Evolutionary conservation across 2,329 filamentous ascomycete genomes (phyloP).

Genomic region (Colletotrichum phormii): DNA sequence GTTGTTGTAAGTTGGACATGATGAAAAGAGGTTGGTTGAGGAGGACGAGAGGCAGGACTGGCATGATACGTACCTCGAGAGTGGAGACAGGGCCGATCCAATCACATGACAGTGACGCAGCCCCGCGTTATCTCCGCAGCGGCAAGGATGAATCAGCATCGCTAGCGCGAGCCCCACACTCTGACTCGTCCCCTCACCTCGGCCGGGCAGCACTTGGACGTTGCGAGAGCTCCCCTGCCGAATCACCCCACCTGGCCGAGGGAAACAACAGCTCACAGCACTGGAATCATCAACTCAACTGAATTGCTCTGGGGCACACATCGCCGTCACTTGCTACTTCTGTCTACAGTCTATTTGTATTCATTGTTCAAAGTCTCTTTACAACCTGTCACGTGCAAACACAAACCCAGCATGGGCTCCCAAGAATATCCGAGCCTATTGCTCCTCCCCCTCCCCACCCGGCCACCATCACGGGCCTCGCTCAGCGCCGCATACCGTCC

Average conservation of each 20-base stretch:
- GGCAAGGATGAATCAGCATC: background rate
- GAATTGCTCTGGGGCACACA: background rate
- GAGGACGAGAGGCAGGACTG: background rate
- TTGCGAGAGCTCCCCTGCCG: background rate
- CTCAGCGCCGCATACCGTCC: constrained; percentile 71
- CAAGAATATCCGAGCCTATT: constrained; percentile 62
- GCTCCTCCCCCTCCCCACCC: constrained; percentile 72
- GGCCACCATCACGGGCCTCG: constrained; percentile 60
- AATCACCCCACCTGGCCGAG: background rate
- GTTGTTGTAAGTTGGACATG: background rate
- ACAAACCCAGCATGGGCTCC: constrained; percentile 12
- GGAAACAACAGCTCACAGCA: background rate
- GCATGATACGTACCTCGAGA: background rate
- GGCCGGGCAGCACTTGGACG: background rate
- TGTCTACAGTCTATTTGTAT: background rate
- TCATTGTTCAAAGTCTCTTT: background rate
- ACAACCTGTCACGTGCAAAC: background rate
- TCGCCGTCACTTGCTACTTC: background rate
- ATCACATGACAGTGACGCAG: background rate
- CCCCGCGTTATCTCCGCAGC: constrained; percentile 27
- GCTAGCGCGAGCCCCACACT: background rate
- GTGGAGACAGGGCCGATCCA: background rate
- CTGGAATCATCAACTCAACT: background rate
- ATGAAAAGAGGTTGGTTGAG: background rate
- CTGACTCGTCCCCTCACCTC: background rate